Conservation (phyloP, 768 basidiomycete species). For the Podaxis sp. region DNA sequence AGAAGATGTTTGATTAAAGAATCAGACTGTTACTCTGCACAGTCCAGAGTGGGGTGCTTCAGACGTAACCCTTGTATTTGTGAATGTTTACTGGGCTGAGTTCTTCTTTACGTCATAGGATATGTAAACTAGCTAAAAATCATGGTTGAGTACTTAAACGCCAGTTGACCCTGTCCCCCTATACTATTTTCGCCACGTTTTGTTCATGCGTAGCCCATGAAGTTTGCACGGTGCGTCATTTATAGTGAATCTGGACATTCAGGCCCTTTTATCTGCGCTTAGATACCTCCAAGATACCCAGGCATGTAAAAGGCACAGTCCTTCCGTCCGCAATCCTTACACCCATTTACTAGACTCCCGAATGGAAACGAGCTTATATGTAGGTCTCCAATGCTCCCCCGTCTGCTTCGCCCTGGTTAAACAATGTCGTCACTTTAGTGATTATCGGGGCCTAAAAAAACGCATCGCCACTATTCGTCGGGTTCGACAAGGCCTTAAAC, state of each 20-base stretch:
- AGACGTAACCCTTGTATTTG: no score
- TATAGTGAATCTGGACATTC: neutral
- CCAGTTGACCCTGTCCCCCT: no score
- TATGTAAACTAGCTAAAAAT: neutral
- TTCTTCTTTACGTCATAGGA: neutral
- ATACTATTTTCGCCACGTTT: neutral
- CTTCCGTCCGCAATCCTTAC: neutral
- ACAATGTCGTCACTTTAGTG: conserved; percentile 36
- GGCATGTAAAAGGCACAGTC: conserved; percentile 30
- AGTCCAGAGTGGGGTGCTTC: no score
- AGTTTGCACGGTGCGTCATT: conserved; percentile 52
- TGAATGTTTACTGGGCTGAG: no score
- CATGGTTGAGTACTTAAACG: neutral
- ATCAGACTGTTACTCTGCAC: no score
- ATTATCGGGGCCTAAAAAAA: conserved; percentile 73
- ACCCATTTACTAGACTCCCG: conserved; percentile 52
- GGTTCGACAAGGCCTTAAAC: conserved; percentile 29
- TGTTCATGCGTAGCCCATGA: conserved; percentile 38
- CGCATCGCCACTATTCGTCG: conserved; percentile 56
- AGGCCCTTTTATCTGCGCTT: neutral
- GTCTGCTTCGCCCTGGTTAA: conserved; percentile 4
- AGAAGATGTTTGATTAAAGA: no score
- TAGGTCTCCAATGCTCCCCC: conserved; percentile 7
- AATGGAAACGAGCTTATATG: conserved; percentile 77
- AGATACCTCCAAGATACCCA: conserved; percentile 75